Percentiles rank a stretch among this genome's conserved stretches.
Evolutionary conservation across 306 rosid genomes (phyloP).

Genomic region (Medicago ruthenica): DNA sequence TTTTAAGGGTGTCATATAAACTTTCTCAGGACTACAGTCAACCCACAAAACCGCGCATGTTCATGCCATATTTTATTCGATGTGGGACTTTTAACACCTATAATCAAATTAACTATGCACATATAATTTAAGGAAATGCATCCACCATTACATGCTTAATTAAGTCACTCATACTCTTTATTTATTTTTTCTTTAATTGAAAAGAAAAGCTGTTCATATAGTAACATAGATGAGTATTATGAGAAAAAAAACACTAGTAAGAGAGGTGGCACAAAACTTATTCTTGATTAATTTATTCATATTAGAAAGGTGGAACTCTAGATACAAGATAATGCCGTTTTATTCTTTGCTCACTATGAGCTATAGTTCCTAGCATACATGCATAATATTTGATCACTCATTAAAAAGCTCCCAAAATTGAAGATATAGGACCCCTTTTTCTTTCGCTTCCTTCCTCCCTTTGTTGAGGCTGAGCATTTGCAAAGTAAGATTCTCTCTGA

Average conservation of each 20-base stretch:
- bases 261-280: background rate
- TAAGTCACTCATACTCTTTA: too few species aligned
- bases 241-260: background rate
- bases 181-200: too few species aligned
- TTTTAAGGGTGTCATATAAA: too few species aligned
- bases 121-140: too few species aligned
- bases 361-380: background rate
- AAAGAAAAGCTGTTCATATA: too few species aligned
- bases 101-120: too few species aligned
- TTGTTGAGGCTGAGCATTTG: constrained; percentile 32
- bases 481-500: constrained; percentile 46
- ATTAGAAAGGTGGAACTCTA: background rate
- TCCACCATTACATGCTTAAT: too few species aligned
- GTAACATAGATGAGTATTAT: background rate
- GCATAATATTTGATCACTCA: background rate
- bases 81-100: too few species aligned
- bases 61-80: too few species aligned
- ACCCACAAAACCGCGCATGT: too few species aligned
- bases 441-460: background rate
- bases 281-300: constrained; percentile 14
- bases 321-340: background rate
- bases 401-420: constrained; percentile 33
- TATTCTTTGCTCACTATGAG: background rate
- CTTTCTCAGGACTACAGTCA: too few species aligned
- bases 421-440: background rate